Evolutionary conservation across 1,139 yeast genomes (phyloP).

Genomic region (Debaryomyces udenii): DNA sequence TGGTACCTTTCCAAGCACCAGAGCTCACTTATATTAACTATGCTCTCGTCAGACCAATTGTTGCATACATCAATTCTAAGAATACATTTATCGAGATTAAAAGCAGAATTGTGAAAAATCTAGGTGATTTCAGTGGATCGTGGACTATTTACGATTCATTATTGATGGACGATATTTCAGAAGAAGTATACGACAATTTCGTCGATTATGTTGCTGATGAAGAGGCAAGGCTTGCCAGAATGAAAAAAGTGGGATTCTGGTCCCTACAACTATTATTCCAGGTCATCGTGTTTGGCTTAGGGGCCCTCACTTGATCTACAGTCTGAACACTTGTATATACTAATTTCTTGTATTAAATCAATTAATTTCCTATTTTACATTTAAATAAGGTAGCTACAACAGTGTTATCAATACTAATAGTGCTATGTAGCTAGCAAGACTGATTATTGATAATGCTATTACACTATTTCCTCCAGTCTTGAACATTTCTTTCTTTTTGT

Average conservation of each 20-base stretch:
- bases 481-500: slow-evolving; percentile 42
- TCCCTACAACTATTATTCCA: slow-evolving; percentile 83
- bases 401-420: slow-evolving; percentile 45
- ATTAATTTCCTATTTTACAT: no score
- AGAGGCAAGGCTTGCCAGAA: slow-evolving; percentile 67
- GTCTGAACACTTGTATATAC: slow-evolving; percentile 8
- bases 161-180: slow-evolving; percentile 88
- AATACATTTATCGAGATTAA: slow-evolving; percentile 87
- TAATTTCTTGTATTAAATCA: no score
- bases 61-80: slow-evolving; percentile 88
- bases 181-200: slow-evolving; percentile 88
- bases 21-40: slow-evolving; percentile 87
- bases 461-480: slow-evolving; percentile 57
- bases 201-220: slow-evolving; percentile 89
- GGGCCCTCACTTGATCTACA: slow-evolving; percentile 40
- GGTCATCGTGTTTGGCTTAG: slow-evolving; percentile 77
- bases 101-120: slow-evolving; percentile 79
- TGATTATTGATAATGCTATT: slow-evolving; percentile 42
- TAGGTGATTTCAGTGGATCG: slow-evolving; percentile 87
- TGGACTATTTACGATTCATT: slow-evolving; percentile 95
- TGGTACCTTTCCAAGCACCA: slow-evolving; percentile 81
- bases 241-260: slow-evolving; percentile 92
- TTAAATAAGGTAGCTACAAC: slow-evolving; percentile 24
- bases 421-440: slow-evolving; percentile 49
- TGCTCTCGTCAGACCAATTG: slow-evolving; percentile 91